These are phyloP conservation scores for Myriosclerotinia duriaeana DNA, from an alignment of 2,329 filamentous ascomycete genomes.

Conservation along the genomic window DNA sequence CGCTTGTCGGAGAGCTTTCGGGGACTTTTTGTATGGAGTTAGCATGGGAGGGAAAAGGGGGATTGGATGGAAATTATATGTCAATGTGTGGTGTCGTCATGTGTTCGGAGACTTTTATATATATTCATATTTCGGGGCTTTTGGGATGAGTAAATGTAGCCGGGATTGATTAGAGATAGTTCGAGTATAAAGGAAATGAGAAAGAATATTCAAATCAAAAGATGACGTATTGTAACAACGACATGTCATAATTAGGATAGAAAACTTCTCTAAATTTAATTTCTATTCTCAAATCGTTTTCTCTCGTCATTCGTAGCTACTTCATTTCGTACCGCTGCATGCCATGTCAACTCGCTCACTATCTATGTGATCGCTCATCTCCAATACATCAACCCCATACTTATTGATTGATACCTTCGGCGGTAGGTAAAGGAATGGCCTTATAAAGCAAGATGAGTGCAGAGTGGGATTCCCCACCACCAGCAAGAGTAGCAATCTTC, in stretches of 20 bases:
- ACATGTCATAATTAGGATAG: too few species aligned
- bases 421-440: conserved; percentile 66
- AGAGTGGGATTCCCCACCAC: conserved; percentile 84
- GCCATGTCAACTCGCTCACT: background rate
- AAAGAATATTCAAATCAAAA: background rate
- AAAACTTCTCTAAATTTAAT: background rate
- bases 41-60: conserved; percentile 16
- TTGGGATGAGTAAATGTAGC: background rate
- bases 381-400: background rate
- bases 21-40: conserved; percentile 27
- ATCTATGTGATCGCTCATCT: background rate
- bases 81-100: background rate
- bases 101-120: background rate
- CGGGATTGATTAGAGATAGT: background rate
- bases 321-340: background rate
- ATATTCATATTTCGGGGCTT: background rate
- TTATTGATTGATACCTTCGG: conserved; percentile 46
- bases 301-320: background rate
- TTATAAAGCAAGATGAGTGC: conserved; percentile 78
- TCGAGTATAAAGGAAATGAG: background rate
- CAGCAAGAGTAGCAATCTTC: conserved; percentile 85
- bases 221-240: background rate
- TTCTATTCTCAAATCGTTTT: background rate
- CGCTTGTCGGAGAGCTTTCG: conserved; percentile 35
- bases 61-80: conserved; percentile 2